phyloP scores from a whole-genome alignment of 306 rosid genomes.

The Trifolium subterraneum region DNA sequence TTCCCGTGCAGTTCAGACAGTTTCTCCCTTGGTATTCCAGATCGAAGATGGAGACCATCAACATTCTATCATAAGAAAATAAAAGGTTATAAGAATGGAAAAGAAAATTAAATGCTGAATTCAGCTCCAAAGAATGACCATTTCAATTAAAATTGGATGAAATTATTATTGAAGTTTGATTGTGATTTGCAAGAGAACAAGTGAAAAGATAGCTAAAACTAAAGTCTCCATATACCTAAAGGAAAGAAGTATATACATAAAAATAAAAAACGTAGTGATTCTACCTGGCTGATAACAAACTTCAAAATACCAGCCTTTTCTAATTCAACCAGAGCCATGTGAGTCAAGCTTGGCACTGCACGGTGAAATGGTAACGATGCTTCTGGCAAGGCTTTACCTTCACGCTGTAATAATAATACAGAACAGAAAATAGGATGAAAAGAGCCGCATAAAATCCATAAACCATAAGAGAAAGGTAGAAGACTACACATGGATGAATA shows the following conservation, averaged over 20 bases:
- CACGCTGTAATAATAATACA: constrained; percentile 65
- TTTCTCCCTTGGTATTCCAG: constrained; percentile 96
- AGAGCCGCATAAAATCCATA: constrained; percentile 27
- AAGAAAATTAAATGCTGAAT: background rate
- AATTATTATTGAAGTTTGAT: background rate
- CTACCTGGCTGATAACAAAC: constrained; percentile 93
- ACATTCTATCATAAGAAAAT: constrained; percentile 74
- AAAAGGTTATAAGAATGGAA: constrained; percentile 20
- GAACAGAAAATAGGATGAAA: constrained; percentile 34
- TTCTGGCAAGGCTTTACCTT: constrained; percentile 96
- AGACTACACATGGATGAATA: constrained; percentile 33
- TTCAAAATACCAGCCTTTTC: constrained; percentile 87
- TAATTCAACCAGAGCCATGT: constrained; percentile 87
- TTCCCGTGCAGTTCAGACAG: constrained; percentile 94
- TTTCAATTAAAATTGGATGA: constrained; percentile 7
- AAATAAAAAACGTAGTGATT: constrained; percentile 22
- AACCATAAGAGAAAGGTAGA: constrained; percentile 21
- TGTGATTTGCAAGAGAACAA: background rate
- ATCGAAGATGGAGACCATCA: constrained; percentile 98
- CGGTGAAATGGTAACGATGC: constrained; percentile 99
- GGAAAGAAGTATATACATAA: constrained; percentile 11
- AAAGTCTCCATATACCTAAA: background rate
- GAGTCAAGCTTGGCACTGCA: constrained; percentile 90
- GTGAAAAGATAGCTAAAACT: background rate
- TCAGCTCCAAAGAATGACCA: constrained; percentile 24